Evolutionary conservation across 495 filamentous ascomycete genomes (phyloP), one percentile per base, ranked within the genome.

Genomic region (Trichoderma orchidacearum): DNA sequence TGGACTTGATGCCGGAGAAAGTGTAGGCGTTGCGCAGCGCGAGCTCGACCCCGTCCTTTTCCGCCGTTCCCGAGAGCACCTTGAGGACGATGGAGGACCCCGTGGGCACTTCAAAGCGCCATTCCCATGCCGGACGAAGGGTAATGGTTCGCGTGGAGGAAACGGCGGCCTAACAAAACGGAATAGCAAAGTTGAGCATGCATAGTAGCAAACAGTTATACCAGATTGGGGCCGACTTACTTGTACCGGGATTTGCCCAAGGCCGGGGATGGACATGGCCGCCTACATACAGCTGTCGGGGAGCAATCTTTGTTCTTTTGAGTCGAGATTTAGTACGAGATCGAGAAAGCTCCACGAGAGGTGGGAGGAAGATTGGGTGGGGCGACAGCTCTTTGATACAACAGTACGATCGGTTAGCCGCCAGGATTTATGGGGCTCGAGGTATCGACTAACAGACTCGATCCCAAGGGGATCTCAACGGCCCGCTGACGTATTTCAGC

Each of bases 21-120:
- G 80, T 84, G 76, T 97, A 97, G 1, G 77, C 75, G 55, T 85
- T 83, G 57, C 84, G 86, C 12, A 80, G 78, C 12, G 90, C 89
- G 56, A 99, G 86, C 70, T 97, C 91, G 51, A 90, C 93, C 66
- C 94, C 94, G 72, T 97, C 96, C 63, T 94, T 81, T 75, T 99
- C 93, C 36, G 94, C 94, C 12, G 83, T 89, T 60, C 93, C 93
- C 34, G 77, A 78, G 35, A 87, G 68, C 21, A 99, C 78, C 28
- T 66, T 68, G 18, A 71, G 69, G 18, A 68, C 75, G 51, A 90
- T 70, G 17, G 73, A 80, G 17, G 76, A 74, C 11, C 77, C 76
- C 64, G 83, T 85, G 27, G 85, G 80, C 29, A 94, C 86, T 64
- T 95, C 87, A 74, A 98, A 98, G 57, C 93, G 82, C 85, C 87